Evolutionary conservation across 768 basidiomycete species (phyloP).

Genomic region (Podaxis carcinomalis): DNA sequence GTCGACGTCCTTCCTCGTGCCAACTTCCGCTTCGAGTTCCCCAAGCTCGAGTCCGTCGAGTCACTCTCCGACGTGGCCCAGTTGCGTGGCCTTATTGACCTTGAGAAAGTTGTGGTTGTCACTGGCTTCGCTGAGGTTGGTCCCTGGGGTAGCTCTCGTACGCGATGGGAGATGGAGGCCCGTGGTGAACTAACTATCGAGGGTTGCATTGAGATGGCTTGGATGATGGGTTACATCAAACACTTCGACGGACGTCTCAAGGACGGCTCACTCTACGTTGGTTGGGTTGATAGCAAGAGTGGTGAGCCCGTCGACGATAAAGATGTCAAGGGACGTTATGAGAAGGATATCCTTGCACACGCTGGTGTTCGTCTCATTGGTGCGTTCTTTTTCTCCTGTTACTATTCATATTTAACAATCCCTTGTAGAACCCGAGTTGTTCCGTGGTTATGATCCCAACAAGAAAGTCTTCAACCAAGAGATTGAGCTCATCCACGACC

Average conservation of each 20-base stretch:
- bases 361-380: slow-evolving; percentile 94
- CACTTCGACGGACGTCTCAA: slow-evolving; percentile 98
- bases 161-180: slow-evolving; percentile 99
- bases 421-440: slow-evolving; percentile 84
- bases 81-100: slow-evolving; percentile 84
- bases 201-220: slow-evolving; percentile 99
- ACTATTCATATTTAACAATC: slow-evolving; percentile 13
- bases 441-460: slow-evolving; percentile 97
- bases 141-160: slow-evolving; percentile 97
- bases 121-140: slow-evolving; percentile 98
- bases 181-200: slow-evolving; percentile 96
- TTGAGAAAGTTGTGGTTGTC: slow-evolving; percentile 94
- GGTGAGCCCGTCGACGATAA: slow-evolving; percentile 96
- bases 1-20: slow-evolving; percentile 93
- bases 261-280: slow-evolving; percentile 88
- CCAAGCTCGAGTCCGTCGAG: slow-evolving; percentile 69
- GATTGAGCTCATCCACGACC: slow-evolving; percentile 91
- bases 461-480: slow-evolving; percentile 98
- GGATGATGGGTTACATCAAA: slow-evolving; percentile 99
- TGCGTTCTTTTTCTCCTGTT: slow-evolving; percentile 30
- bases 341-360: slow-evolving; percentile 89
- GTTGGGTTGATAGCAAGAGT: slow-evolving; percentile 96
- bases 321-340: slow-evolving; percentile 90
- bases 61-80: slow-evolving; percentile 69
- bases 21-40: slow-evolving; percentile 97